These are phyloP conservation scores for Cryptococcus sp. DNA, from an alignment of 1,284 basidiomycete species.

Conservation along the genomic window DNA sequence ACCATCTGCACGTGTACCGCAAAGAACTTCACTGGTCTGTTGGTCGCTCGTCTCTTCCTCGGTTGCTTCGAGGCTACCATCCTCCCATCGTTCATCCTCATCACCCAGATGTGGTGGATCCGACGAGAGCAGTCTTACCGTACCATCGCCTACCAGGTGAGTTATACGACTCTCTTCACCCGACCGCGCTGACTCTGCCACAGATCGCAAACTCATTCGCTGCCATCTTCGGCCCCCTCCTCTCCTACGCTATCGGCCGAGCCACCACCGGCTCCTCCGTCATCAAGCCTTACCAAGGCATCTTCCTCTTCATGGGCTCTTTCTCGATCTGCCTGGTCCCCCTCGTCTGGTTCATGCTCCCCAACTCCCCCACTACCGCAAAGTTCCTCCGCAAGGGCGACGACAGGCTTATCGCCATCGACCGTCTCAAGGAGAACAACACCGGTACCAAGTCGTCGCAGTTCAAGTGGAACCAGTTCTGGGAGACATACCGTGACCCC, in stretches of 20 bases:
- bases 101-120: conserved; percentile 47
- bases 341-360: conserved; percentile 55
- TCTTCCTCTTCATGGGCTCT: conserved; percentile 59
- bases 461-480: conserved; percentile 51
- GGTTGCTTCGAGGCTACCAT: conserved; percentile 47
- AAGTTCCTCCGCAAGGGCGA: conserved; percentile 46
- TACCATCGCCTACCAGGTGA: conserved; percentile 38
- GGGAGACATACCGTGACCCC: conserved; percentile 48
- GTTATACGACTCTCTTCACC: neutral
- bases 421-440: conserved; percentile 52
- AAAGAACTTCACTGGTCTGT: conserved; percentile 39
- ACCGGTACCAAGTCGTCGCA: conserved; percentile 48
- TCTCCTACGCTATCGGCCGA: conserved; percentile 45
- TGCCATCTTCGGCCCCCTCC: conserved; percentile 45
- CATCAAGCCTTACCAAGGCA: conserved; percentile 51
- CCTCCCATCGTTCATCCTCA: conserved; percentile 34
- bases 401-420: conserved; percentile 50
- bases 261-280: conserved; percentile 19
- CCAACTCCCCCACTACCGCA: conserved; percentile 48
- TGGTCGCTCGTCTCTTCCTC: conserved; percentile 42
- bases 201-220: conserved; percentile 47
- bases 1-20: conserved; percentile 40
- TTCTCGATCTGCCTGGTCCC: conserved; percentile 57
- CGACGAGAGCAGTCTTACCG: conserved; percentile 48
- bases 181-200: conserved; percentile 2